Evolutionary conservation across 2,329 filamentous ascomycete genomes (phyloP).

Genomic region (Exophiala calicioides): DNA sequence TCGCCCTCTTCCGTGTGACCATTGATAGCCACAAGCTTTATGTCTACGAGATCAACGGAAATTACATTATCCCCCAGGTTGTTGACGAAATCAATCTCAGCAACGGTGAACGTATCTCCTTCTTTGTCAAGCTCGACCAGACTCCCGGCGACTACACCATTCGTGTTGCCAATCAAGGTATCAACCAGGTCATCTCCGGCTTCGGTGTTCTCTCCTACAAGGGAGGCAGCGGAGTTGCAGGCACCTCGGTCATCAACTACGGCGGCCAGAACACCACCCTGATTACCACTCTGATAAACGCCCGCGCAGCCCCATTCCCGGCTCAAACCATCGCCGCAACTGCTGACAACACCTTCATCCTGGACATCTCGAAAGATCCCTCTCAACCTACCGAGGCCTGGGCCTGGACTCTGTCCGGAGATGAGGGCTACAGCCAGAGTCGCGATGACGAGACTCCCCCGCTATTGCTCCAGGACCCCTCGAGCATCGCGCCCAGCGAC

Average conservation of each 20-base stretch:
- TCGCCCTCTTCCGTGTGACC: conserved; percentile 38
- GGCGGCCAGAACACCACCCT: conserved; percentile 46
- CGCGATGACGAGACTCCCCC: conserved; percentile 44
- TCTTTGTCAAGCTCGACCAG: conserved; percentile 46
- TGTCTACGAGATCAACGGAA: conserved; percentile 48
- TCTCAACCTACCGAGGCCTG: conserved; percentile 45
- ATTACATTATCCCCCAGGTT: conserved; percentile 43
- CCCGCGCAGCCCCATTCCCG: conserved; percentile 51
- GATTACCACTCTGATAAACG: conserved; percentile 50
- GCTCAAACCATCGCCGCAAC: conserved; percentile 44
- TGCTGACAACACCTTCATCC: conserved; percentile 50
- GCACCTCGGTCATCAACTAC: conserved; percentile 52
- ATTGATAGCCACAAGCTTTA: conserved; percentile 49
- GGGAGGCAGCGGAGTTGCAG: conserved; percentile 30
- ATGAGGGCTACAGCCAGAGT: conserved; percentile 41
- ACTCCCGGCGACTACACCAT: conserved; percentile 42
- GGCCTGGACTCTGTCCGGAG: conserved; percentile 56
- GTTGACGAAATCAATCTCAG: conserved; percentile 38
- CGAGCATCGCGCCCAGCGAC: conserved; percentile 43
- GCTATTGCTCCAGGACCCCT: conserved; percentile 49
- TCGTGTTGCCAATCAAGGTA: conserved; percentile 52
- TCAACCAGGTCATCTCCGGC: conserved; percentile 58
- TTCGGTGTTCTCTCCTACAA: conserved; percentile 52
- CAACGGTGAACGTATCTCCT: conserved; percentile 45
- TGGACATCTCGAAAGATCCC: conserved; percentile 33